Conservation (phyloP, 495 filamentous ascomycete genomes). For the Opeltia flavorubescens region DNA sequence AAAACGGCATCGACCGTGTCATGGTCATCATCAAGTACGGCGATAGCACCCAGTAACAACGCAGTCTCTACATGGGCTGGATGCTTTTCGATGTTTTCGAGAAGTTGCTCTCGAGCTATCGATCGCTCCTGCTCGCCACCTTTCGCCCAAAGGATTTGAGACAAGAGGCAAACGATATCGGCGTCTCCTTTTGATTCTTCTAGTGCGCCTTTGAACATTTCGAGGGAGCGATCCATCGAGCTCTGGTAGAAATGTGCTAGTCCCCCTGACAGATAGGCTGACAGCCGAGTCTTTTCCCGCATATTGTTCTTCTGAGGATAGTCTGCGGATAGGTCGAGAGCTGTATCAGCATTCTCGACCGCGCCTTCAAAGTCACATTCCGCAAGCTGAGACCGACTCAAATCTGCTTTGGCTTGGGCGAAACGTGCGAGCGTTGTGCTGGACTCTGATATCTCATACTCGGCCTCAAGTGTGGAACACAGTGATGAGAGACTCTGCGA, state of each 20-base stretch:
- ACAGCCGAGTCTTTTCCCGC: slow-evolving; percentile 55
- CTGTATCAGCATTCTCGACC: slow-evolving; percentile 55
- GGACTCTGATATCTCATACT: slow-evolving; percentile 75
- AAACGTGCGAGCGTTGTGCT: slow-evolving; percentile 54
- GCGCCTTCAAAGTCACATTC: slow-evolving; percentile 47
- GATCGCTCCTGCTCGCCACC: slow-evolving; percentile 59
- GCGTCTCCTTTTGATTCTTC: slow-evolving; percentile 64
- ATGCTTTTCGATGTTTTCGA: slow-evolving; percentile 56
- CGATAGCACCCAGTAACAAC: slow-evolving; percentile 67
- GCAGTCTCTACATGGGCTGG: slow-evolving; percentile 65
- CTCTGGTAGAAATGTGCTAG: slow-evolving; percentile 59
- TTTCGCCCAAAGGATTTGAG: slow-evolving; percentile 86
- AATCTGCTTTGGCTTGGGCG: slow-evolving; percentile 74
- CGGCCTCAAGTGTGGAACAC: slow-evolving; percentile 54
- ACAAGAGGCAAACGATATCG: slow-evolving; percentile 75
- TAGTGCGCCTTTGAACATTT: slow-evolving; percentile 69
- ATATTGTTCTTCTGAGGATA: slow-evolving; percentile 42
- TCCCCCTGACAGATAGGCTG: slow-evolving; percentile 75
- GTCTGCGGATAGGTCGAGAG: slow-evolving; percentile 52
- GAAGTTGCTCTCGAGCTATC: slow-evolving; percentile 66
- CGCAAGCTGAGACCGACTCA: slow-evolving; percentile 66
- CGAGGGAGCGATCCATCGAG: slow-evolving; percentile 49
- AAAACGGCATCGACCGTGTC: slow-evolving; percentile 69
- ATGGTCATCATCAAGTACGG: slow-evolving; percentile 60
- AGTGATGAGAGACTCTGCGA: slow-evolving; percentile 47